These are phyloP conservation scores for Syzygium syzygioides DNA, from an alignment of 441 rosid genomes.

Conservation along the genomic window DNA sequence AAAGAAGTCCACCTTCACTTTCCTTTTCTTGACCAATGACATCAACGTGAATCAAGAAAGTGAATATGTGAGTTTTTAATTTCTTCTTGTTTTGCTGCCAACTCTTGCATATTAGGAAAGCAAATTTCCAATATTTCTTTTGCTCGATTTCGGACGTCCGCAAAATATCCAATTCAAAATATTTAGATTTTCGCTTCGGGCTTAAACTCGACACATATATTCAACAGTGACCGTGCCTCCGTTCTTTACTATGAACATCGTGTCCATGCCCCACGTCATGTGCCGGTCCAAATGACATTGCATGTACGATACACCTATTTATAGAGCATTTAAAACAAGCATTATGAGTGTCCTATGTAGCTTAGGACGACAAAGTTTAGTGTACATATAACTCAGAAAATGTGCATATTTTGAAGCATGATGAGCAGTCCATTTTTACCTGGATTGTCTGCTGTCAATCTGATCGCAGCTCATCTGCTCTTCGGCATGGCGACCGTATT, in stretches of 20 bases:
- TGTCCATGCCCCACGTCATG: not conserved
- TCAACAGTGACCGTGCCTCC: not conserved
- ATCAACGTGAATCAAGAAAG: too few relatives aligned
- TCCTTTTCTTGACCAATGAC: too few relatives aligned
- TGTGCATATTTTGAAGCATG: not conserved
- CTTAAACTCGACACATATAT: too few relatives aligned
- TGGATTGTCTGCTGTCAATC: conserved; percentile 28
- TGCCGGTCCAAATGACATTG: not conserved
- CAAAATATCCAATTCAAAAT: too few relatives aligned
- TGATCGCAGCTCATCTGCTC: conserved; percentile 19
- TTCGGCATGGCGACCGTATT: conserved; percentile 21
- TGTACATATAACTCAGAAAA: not conserved
- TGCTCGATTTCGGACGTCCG: too few relatives aligned
- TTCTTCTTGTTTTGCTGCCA: too few relatives aligned
- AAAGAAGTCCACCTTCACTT: too few relatives aligned
- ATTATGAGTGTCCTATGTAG: not conserved
- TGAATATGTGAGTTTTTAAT: too few relatives aligned
- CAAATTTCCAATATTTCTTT: too few relatives aligned
- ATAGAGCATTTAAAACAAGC: not conserved
- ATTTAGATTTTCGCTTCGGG: too few relatives aligned
- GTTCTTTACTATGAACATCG: not conserved
- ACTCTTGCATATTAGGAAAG: too few relatives aligned
- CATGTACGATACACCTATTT: not conserved
- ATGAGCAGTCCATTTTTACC: not conserved
- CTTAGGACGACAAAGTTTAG: not conserved